Evolutionary conservation across 139 green algal species (phyloP), one percentile per base, ranked within the genome.

Genomic region (Pseudopediastrum boryanum): DNA sequence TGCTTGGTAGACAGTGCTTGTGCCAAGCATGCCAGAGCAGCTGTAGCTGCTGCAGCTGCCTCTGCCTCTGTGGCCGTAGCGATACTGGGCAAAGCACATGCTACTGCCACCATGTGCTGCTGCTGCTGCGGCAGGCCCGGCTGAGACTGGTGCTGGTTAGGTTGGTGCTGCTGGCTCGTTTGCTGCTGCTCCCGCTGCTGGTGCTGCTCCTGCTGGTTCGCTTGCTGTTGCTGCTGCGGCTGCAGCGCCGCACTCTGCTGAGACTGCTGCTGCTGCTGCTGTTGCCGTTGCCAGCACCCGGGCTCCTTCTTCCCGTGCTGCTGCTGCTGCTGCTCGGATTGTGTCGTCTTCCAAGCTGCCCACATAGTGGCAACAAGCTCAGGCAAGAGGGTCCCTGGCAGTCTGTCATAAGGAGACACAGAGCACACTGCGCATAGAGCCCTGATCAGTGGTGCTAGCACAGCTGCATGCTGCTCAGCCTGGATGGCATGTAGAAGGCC

Each of bases 1-100:
- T 88, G 79, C 75, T 86, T 85, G n/a, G 81, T 85, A 33, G 65
- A 70, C 29, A 93, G 69, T 3, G 73, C 84, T 27, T 90, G 86
- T 2, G 88, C 88, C 8, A 92, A 27, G 67, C 84, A 87, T 7
- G 83, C 81, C 50, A 81, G 48, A 63, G 86, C 83, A 39, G 83
- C 31, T 83, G 56, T 52, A 78, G 33, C 42, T 58, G 48, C 63
- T 71, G 27, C 33, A 48, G 48, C 31, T 46, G 21, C 31, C 23
- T 7, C n/a, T 54, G 65, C 36, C 36, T 39, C 65, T 9, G 65
- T 43, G 5, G 33, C 65, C 35, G 65, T 13, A 23, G n/a, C n/a
- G 12, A 27, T 23, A 16, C 56, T 29, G 36, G 10, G 56, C 13
- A 27, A 66, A 66, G 16, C 12, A 41, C 27, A 21, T 66, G 56